Base-by-base conservation (phyloP, 2,329 filamentous ascomycete genomes). In the Curvularia sp. region DNA sequence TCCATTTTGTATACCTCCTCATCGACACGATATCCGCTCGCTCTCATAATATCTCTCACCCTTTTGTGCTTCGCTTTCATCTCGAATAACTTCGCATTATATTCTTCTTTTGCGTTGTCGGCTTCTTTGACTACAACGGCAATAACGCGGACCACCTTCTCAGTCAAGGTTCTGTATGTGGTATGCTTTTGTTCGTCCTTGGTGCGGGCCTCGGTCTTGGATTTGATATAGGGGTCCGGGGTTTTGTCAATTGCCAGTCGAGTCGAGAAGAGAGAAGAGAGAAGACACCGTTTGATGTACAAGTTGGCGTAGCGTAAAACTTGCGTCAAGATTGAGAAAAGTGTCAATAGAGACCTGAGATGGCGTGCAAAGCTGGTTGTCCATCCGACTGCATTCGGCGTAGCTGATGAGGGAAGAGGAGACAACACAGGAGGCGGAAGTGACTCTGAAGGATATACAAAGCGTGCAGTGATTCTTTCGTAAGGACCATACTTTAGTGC, bases 21-120 rank as follows among this genome's bases (percentile, higher is more conserved):
- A 0, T 48, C 35, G 15, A 48, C 9, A 10, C 22, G 24, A 15
- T 10, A 22, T 15, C 52, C 50, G 2, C 1, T 12, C 1, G 43
- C 46, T 12, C 26, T 30, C 28, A 58, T 15, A 0, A 65, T 55
- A 5, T 64, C 49, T 3, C 49, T 46, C 0, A 62, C 46, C 4
- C 63, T 47, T 50, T 58, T 60, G 3, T 49, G 55, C 24, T 43
- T 62, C 10, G 61, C 63, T 0, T n/a, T 33, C 3, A 64, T 53
- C 3, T 53, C 49, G 2, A 58, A 4, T 5, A 18, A 22, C 13
- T 20, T 42, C 0, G 7, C 15, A 38, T 26, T 15, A 5, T 43
- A 5, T 18, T 44, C 18, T 15, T 48, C 24, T 20, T 46, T 18
- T 8, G n/a, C 5, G 13, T 15, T 12, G 33, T 15, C 33, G 13